A percentile compares a stretch with the other conserved stretches of the same genome.
phyloP scores from a whole-genome alignment of 139 green algal genomes.

The Coelastrella sp. region DNA sequence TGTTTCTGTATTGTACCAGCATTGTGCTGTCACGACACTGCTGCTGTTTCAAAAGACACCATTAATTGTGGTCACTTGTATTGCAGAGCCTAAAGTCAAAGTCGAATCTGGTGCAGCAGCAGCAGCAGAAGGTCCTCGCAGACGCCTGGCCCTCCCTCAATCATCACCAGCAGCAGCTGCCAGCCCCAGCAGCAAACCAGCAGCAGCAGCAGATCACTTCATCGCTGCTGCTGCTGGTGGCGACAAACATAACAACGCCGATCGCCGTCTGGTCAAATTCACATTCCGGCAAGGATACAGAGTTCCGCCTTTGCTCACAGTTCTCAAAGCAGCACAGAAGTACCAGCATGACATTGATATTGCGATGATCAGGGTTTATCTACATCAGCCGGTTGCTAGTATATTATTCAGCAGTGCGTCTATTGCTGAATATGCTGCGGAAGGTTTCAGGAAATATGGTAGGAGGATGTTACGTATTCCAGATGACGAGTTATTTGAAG shows the following conservation, averaged over 20 bases:
- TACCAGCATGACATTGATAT: background rate
- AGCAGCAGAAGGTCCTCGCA: background rate
- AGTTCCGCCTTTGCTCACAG: slow-evolving; percentile 21
- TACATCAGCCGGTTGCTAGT: background rate
- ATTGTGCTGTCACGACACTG: no score
- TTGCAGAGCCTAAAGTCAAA: no score
- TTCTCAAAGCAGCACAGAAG: background rate
- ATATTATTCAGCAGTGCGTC: background rate
- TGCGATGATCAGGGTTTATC: background rate
- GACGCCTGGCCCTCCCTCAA: background rate
- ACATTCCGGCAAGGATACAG: background rate
- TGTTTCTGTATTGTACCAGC: no score
- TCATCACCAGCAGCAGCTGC: no score
- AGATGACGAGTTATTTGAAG: background rate
- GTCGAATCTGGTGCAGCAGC: background rate
- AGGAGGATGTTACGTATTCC: background rate
- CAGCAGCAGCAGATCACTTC: background rate
- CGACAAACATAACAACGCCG: background rate
- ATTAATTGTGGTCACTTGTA: no score
- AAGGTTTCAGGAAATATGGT: background rate
- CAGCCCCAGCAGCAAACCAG: background rate
- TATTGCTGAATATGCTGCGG: background rate
- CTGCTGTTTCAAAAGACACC: no score
- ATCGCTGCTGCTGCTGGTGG: no score
- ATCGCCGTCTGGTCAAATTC: background rate